These are phyloP conservation scores for Aspergillus homomorphus DNA, from an alignment of 495 filamentous ascomycete species.

Conservation along the genomic window DNA sequence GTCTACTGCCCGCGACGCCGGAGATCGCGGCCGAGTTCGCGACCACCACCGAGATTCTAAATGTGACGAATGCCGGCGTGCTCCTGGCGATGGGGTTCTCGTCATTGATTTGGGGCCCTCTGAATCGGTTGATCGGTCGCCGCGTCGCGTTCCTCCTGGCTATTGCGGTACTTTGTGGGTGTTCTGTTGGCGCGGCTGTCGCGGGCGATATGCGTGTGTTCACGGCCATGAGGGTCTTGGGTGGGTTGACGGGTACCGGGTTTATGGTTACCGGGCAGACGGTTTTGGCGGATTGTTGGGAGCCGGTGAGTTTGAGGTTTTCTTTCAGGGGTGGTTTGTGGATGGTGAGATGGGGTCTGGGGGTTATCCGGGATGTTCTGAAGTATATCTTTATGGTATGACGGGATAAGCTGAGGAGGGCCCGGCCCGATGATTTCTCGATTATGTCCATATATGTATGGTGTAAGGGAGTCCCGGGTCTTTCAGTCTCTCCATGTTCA, in stretches of 20 bases:
- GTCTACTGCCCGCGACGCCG: slow-evolving; percentile 39
- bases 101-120: slow-evolving; percentile 51
- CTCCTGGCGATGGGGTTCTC: slow-evolving; percentile 57
- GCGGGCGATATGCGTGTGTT: slow-evolving; percentile 37
- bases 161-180: slow-evolving; percentile 35
- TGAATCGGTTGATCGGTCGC: slow-evolving; percentile 38
- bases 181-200: slow-evolving; percentile 34
- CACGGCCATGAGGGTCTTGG: slow-evolving; percentile 39
- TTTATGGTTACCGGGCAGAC: slow-evolving; percentile 50
- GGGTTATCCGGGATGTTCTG: too few relatives aligned
- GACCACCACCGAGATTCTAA: slow-evolving; percentile 37
- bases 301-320: slow-evolving; percentile 35
- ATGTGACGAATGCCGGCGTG: slow-evolving; percentile 49
- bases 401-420: too few relatives aligned
- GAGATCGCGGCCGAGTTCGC: slow-evolving; percentile 41
- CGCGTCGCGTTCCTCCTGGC: slow-evolving; percentile 36
- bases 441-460: too few relatives aligned
- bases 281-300: slow-evolving; percentile 46
- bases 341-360: not conserved
- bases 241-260: slow-evolving; percentile 42
- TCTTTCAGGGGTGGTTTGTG: not conserved
- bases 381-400: too few relatives aligned
- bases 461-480: too few relatives aligned
- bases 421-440: too few relatives aligned
- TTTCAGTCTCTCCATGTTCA: not conserved